Conservation (phyloP, 2,329 filamentous ascomycete genomes). For the Rhynchosporium secalis region DNA sequence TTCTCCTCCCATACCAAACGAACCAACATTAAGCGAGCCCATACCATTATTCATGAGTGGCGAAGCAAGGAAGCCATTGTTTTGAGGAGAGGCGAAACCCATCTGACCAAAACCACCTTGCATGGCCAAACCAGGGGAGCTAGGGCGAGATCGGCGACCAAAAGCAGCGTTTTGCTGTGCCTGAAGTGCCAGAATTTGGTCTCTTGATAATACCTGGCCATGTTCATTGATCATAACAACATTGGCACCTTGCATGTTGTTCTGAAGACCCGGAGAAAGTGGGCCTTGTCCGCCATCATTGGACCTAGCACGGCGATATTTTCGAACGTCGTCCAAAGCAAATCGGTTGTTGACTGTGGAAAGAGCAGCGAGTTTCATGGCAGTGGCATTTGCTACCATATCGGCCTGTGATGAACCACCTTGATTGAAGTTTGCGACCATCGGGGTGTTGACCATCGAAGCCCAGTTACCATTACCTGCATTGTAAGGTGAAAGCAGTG, state of each 20-base stretch:
- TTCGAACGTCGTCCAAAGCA: constrained; percentile 92
- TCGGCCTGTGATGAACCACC: constrained; percentile 70
- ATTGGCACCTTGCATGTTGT: constrained; percentile 68
- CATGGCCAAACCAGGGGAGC: constrained; percentile 83
- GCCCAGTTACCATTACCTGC: constrained; percentile 91
- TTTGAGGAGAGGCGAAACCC: constrained; percentile 83
- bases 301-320: constrained; percentile 88
- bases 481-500: constrained; percentile 81
- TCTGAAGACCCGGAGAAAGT: constrained; percentile 65
- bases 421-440: constrained; percentile 79
- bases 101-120: constrained; percentile 66
- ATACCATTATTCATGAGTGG: constrained; percentile 72
- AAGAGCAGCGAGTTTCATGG: constrained; percentile 96
- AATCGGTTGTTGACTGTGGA: constrained; percentile 99
- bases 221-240: constrained; percentile 94
- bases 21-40: constrained; percentile 67
- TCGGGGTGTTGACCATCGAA: constrained; percentile 96
- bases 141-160: constrained; percentile 79
- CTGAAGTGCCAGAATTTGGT: constrained; percentile 82
- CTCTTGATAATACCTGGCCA: constrained; percentile 80
- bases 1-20: constrained; percentile 66
- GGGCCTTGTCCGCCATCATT: constrained; percentile 72
- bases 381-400: constrained; percentile 97
- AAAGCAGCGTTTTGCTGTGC: constrained; percentile 60
- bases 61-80: constrained; percentile 87